A percentile compares a stretch with the other conserved stretches of the same genome.
Evolutionary conservation across 2,329 filamentous ascomycete species (phyloP).

Genomic region (Stagonosporopsis chrysanthemi): DNA sequence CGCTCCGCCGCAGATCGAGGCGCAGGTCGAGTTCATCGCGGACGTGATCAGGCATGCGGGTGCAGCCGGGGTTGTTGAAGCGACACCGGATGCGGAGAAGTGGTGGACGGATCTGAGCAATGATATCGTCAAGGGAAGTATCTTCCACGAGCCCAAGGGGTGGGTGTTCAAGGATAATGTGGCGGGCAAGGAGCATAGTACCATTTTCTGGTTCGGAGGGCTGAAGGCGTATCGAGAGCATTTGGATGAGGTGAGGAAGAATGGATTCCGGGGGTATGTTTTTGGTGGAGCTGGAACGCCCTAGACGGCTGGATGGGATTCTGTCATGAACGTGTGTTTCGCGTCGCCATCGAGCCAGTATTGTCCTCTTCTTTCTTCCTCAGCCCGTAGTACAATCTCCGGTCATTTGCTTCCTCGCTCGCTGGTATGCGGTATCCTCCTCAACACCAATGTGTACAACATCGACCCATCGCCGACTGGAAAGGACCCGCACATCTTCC

Average conservation of each 20-base stretch:
- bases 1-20: slow-evolving; percentile 1
- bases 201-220: slow-evolving; percentile 5
- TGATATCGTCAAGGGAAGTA: background rate
- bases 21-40: background rate
- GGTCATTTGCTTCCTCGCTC: too few species aligned
- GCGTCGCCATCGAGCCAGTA: too few species aligned
- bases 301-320: background rate
- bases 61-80: background rate
- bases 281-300: background rate
- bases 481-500: too few species aligned
- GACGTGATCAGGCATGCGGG: background rate
- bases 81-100: background rate
- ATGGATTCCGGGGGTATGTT: background rate
- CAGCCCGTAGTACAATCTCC: too few species aligned
- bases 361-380: too few species aligned
- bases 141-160: background rate
- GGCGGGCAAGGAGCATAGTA: background rate
- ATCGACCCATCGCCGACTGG: too few species aligned
- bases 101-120: slow-evolving; percentile 4
- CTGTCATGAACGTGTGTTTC: too few species aligned
- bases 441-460: too few species aligned
- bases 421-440: too few species aligned
- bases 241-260: background rate
- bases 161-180: slow-evolving; percentile 4
- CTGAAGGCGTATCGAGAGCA: slow-evolving; percentile 2